Evolutionary conservation across 306 rosid genomes (phyloP), one percentile per base, ranked within the genome.

Genomic region (Medicago arabica): DNA sequence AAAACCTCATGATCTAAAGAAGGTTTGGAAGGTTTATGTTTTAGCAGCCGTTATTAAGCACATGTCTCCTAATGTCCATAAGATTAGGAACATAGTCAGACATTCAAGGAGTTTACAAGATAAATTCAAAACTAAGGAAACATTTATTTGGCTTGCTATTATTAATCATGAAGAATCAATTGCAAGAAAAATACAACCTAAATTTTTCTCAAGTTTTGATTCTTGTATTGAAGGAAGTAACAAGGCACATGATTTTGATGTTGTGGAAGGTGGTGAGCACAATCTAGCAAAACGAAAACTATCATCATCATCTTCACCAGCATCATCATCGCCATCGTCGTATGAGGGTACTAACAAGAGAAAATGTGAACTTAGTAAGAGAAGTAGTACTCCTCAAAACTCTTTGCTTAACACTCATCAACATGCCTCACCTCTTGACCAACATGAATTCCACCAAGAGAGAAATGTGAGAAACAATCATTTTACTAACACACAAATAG

Each of bases 1-100:
- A 83, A 92, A 90, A 77, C 97, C 97, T 8, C 97, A 90, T 77
- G 91, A 88, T 74, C 76, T 92, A 44, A 90, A 88, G 77, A 92
- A 92, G 74, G 86, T 71, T 1, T 92, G 97, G 97, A 92, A 92
- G 75, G 76, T 88, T 5, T 53, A 89, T 11, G 97, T 86, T 17
- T 84, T 92, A 12, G 83, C 85, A 0, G 89, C 96, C 6, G 91
- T 92, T 13, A 83, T 92, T 16, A 90, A 92, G 73, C 91, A 92
- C 59, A 72, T 90, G 65, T 92, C 87, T 7, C 96, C 93, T 1
- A 86, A 92, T 25, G 73, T 88, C 15, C 72, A 77, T 2, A 90
- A 83, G 69, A 88, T 92, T 8, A 87, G 80, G 16, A 80, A 81
- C 75, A 72, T 86, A 40, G 91, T 88, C 17, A 77, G 84, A 2